Evolutionary conservation across 208 protist genomes (phyloP).

Genomic region (Wallacemonas collosoma): DNA sequence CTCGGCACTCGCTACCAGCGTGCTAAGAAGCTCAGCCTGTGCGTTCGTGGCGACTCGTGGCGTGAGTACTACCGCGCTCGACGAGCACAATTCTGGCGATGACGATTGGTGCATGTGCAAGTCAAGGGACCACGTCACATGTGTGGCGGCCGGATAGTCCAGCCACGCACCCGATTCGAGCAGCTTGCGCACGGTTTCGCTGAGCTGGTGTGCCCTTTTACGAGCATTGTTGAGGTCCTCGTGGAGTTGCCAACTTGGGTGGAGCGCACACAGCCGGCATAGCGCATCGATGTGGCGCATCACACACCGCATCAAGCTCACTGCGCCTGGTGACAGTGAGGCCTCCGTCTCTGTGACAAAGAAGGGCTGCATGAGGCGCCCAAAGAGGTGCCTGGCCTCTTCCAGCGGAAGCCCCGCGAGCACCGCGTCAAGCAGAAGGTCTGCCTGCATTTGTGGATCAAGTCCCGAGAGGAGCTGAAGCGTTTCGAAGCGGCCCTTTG

Average conservation of each 20-base stretch:
- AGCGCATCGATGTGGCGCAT: constrained; percentile 32
- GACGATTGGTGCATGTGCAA: constrained; percentile 25
- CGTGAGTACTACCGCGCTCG: constrained; percentile 11
- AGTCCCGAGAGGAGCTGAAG: constrained; percentile 27
- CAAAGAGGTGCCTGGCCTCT: constrained; percentile 21
- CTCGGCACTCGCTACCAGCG: constrained; percentile 38
- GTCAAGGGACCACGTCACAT: not conserved
- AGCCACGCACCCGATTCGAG: constrained; percentile 13
- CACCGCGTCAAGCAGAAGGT: constrained; percentile 35
- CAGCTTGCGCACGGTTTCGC: constrained; percentile 5
- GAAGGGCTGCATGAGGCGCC: constrained; percentile 32
- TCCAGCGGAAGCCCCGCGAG: constrained; percentile 33
- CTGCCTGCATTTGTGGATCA: constrained; percentile 26
- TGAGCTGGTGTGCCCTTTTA: not conserved
- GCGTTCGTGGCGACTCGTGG: constrained; percentile 39
- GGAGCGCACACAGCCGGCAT: constrained; percentile 37
- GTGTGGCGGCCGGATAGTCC: constrained; percentile 4
- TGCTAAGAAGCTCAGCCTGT: constrained; percentile 54
- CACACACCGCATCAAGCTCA: constrained; percentile 29
- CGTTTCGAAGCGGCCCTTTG: constrained; percentile 23
- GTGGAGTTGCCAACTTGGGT: constrained; percentile 42
- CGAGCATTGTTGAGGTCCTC: constrained; percentile 35
- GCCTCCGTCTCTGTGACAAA: constrained; percentile 11
- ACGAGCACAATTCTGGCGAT: not conserved
- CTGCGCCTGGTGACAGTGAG: constrained; percentile 38